Base-by-base conservation (phyloP, 257 asterid species). In the Penstemon barbatus region DNA sequence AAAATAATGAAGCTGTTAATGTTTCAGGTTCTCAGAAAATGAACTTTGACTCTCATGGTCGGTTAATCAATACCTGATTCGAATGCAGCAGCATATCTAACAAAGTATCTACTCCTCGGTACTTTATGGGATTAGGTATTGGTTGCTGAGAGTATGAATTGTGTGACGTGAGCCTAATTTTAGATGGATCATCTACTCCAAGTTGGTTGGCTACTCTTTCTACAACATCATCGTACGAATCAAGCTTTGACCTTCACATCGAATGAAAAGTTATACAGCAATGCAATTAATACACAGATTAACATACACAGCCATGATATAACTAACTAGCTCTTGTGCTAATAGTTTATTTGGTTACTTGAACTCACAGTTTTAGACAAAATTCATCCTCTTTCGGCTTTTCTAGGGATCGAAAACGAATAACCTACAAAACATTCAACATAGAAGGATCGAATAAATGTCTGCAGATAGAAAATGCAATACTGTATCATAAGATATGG, bases 81-180 rank as follows among this genome's bases (percentile, higher is more conserved):
- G 77, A 55, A 62, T 74, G 78, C 41, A 67, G 62, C 5, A 80
- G 82, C 85, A 80, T 80, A 38, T 80, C 78, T 45, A 73, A 59
- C 74, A 80, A 66, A 57, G 70, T 69, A n/a, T 77, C 82, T 18
- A 77, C 85, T 57, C 77, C 72, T 61, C 79, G 72, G 73, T 78
- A 81, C 66, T 76, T 75, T 56, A 81, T 56, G 18, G 81, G 79
- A 61, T 67, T 61, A 19, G 83, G 75, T 61, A 72, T 81, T 55
- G 86, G 86, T 54, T 69, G 81, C 67, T 81, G 83, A 53, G 81
- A 68, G 71, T 72, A 78, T 44, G 75, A 56, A 67, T 75, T 78
- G 52, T 81, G 86, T 48, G 86, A 63, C 19, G 83, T 81, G 57
- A 81, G 86, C 75, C 86, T 71, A 11, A 81, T 78, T 72, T 78